A percentile compares a stretch with the other conserved stretches of the same genome.
phyloP scores from a whole-genome alignment of 164 flowering plant genomes.

The Sextonia rubra region DNA sequence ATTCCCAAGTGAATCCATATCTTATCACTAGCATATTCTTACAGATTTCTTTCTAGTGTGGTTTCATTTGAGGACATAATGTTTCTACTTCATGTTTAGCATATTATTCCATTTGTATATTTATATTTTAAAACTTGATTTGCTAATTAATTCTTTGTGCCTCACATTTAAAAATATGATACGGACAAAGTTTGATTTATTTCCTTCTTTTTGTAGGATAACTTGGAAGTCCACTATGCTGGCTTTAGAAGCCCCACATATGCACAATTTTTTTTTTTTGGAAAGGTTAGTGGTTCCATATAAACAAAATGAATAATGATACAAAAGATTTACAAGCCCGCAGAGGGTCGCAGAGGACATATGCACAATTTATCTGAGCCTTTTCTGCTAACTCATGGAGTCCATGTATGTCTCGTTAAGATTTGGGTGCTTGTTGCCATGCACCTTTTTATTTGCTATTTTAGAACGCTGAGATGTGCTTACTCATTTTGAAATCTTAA shows the following conservation, averaged over 20 bases:
- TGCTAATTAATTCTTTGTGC: not conserved
- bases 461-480: not conserved
- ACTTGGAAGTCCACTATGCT: conserved; percentile 66
- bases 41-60: too few species aligned
- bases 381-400: conserved; percentile 60
- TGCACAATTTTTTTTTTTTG: too few species aligned
- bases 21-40: not conserved
- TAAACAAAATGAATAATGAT: too few species aligned
- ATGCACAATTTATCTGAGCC: conserved; percentile 88
- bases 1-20: not conserved
- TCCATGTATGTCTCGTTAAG: conserved; percentile 29
- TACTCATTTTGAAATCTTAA: not conserved
- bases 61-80: not conserved
- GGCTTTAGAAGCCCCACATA: conserved; percentile 77
- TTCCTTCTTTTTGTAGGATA: conserved; percentile 48
- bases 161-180: not conserved
- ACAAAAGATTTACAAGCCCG: too few species aligned
- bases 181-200: not conserved
- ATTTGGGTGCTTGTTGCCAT: not conserved
- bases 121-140: not conserved
- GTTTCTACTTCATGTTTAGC: not conserved
- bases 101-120: not conserved
- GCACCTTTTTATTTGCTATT: not conserved
- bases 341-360: too few species aligned
- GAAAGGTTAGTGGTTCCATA: too few species aligned